Base-by-base conservation (phyloP, 352 stramenopile species). In the Pythium biforme region DNA sequence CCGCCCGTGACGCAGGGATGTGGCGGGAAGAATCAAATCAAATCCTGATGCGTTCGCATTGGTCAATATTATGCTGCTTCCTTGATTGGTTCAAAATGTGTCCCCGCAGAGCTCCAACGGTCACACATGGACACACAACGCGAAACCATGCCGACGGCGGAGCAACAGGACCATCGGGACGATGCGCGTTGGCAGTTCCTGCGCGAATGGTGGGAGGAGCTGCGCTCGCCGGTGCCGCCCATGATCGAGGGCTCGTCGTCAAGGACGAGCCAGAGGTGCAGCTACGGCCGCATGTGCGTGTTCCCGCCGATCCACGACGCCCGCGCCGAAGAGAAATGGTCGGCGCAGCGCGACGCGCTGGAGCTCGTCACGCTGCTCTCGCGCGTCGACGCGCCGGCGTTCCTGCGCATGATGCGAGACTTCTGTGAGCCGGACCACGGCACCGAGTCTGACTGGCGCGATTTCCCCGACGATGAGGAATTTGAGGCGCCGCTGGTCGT, bases 351-450 rank as follows among this genome's bases (percentile, higher is more conserved):
- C 39, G 58, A 64, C 39, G 58, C 48, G 7, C n/a, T 64, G 0
- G 58, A 64, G 34, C 47, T 64, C 23, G 25, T 57, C 19, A 11
- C 48, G 19, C 37, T 64, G 25, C 48, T 57, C 31, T 48, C 50
- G 17, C 1, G 39, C 4, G 37, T 64, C 9, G 48, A 64, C 26
- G 10, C 47, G 20, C 47, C 20, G 2, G 57, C 57, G 23, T 64
- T 64, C 20, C 40, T 64, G 34, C 17, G 26, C 22, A 57, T 57
- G 17, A 23, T 41, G 34, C 46, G 48, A 19, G 37, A 54, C 22
- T 43, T 49, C 31, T 54, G 55, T 8, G 11, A 27, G 6, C 29
- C 46, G 3, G 31, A 47, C 29, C 14, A 26, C n/a, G 15, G n/a
- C 23, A 40, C 22, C 14, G 20, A 55, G 9, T 26, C n/a, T 12